Conservation (phyloP, 305 asterid genomes). For the Salvia sclarea region DNA sequence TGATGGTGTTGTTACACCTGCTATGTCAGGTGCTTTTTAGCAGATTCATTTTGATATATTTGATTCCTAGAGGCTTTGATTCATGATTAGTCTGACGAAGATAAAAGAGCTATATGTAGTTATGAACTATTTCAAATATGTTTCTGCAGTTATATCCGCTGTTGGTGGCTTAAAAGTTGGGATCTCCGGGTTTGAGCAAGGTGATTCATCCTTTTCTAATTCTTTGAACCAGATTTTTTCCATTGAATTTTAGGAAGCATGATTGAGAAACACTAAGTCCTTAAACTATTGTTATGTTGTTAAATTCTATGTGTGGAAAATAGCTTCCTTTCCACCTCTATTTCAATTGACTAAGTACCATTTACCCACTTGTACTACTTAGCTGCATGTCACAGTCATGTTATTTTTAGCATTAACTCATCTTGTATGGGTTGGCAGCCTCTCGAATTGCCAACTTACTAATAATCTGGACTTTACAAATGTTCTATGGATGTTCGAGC, state of each 20-base stretch:
- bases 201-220: conserved; percentile 49
- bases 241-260: conserved; percentile 15
- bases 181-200: conserved; percentile 73
- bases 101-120: conserved; percentile 24
- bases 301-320: conserved; percentile 7
- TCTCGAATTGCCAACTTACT: conserved; percentile 19
- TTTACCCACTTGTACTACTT: neutral
- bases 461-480: conserved; percentile 9
- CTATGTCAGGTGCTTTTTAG: conserved; percentile 84
- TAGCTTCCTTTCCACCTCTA: conserved; percentile 12
- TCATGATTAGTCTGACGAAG: conserved; percentile 28
- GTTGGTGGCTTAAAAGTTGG: conserved; percentile 95
- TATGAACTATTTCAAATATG: conserved; percentile 29
- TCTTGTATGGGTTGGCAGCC: conserved; percentile 17
- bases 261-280: conserved; percentile 17
- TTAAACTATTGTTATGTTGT: conserved; percentile 20
- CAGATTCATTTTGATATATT: conserved; percentile 25
- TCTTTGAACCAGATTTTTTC: conserved; percentile 8
- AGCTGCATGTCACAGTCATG: conserved; percentile 17
- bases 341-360: conserved; percentile 1
- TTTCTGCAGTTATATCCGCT: conserved; percentile 88
- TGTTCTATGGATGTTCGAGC: neutral
- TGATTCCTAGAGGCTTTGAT: conserved; percentile 27
- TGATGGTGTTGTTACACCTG: conserved; percentile 98
- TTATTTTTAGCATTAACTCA: conserved; percentile 8